Conservation (phyloP, 352 stramenopile species). For the Phytophthora hibernalis region DNA sequence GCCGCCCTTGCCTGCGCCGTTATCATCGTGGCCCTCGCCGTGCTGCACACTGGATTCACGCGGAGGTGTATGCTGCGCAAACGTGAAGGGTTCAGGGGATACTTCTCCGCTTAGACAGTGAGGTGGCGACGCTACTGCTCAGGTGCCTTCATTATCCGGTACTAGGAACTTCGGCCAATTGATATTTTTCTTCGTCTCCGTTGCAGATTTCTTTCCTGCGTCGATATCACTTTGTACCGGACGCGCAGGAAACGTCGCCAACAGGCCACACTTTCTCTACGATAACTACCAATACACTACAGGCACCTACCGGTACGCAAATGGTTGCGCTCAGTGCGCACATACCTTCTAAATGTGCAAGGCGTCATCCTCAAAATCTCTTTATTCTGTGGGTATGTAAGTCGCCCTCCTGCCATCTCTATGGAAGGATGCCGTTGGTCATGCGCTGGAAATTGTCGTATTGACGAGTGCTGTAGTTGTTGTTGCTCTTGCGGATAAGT, state of each 20-base stretch:
- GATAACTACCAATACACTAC: constrained; percentile 19
- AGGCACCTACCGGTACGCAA: constrained; percentile 18
- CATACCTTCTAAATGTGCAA: constrained; percentile 21
- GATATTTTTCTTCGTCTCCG: constrained; percentile 19
- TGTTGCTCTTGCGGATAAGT: constrained; percentile 93
- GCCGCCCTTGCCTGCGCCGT: constrained; percentile 56
- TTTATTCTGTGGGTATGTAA: not conserved
- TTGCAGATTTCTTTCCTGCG: constrained; percentile 8
- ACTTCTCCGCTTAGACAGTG: constrained; percentile 39
- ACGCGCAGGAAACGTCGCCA: not conserved
- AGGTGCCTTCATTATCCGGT: not conserved
- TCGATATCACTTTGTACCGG: constrained; percentile 9
- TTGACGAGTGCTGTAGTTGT: constrained; percentile 93
- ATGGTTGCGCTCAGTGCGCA: constrained; percentile 12
- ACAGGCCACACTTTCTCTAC: constrained; percentile 6
- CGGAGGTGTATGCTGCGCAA: constrained; percentile 75
- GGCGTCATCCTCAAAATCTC: not conserved
- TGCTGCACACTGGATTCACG: constrained; percentile 77
- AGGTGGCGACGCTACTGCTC: not conserved
- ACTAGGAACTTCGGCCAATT: constrained; percentile 10
- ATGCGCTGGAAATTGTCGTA: constrained; percentile 96
- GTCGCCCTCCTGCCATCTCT: constrained; percentile 17
- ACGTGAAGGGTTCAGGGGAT: constrained; percentile 42
- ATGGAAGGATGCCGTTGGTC: constrained; percentile 93
- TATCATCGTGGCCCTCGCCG: constrained; percentile 57